Base-by-base conservation (phyloP, 352 stramenopile genomes). In the Thraustotheca clavata region DNA sequence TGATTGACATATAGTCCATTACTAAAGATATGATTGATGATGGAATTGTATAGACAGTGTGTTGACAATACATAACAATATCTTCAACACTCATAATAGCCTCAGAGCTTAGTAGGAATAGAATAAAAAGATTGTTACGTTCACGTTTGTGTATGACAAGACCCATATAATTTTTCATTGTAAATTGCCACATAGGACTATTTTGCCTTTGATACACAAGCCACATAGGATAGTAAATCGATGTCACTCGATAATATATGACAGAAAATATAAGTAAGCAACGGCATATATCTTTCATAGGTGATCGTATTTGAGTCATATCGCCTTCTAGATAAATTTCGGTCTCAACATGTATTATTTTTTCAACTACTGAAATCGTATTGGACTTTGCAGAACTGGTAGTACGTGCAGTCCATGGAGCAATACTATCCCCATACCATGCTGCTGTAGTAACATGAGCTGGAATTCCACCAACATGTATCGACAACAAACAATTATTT, bases 121-220 rank as follows among this genome's bases (percentile, higher is more conserved):
- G 50, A 1, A 60, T 2, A 12, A 54, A 14, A 11, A 60, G 11
- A 7, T 60, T 49, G 32, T 49, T 29, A 2, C 50, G 50, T 27
- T 60, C 50, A 14, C 50, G 50, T 35, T 60, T 60, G 38, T 60
- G 50, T 2, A 60, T 6, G 2, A 60, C 50, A 49, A 60, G 50
- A 2, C 50, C 50, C 18, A 60, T 18, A 35, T 40, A 27, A 6
- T 35, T 29, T 24, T n/a, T 11, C 38, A 20, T 49, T 9, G 33
- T 22, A 29, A 29, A 60, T 2, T 22, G 2, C 2, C 27, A 2
- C 9, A 60, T 32, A 29, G 31, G 31, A 3, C 33, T 29, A 35
- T 60, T 22, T 35, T 60, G 50, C 29, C 50, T 20, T 31, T 24
- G 32, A n/a, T 22, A 49, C 12, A 35, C 50, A 27, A 60, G 32